Base-by-base conservation (phyloP, 2,329 filamentous ascomycete species). In the Monilinia polystroma region DNA sequence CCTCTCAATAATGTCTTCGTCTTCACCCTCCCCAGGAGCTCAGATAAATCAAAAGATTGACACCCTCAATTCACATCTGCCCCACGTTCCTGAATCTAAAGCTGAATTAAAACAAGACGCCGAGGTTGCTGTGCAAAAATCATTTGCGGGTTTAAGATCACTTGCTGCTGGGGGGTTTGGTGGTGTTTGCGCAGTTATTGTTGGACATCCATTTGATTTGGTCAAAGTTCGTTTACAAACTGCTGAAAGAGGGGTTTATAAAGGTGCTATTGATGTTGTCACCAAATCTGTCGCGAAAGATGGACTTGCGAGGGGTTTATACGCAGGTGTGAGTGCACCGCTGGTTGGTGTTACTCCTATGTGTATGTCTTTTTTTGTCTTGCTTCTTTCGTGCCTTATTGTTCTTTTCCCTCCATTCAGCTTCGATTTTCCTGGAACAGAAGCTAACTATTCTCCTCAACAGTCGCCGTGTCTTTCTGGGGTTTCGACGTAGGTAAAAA, bases 211-310 rank as follows among this genome's bases (percentile, higher is more conserved):
- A 12, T 99, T 99, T 77, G 95, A 99, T 78, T 84, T 99, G 73
- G 94, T 98, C 78, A 99, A 99, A 82, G 95, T 99, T 72, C 91
- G 95, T 68, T 82, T 99, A 78, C 95, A 99, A 83, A 99, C 95
- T 2, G 93, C 95, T 47, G 93, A 98, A 80, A 90, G 88, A 79
- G 95, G 95, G 59, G 91, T 97, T 47, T 99, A 99, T 81, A 90
- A 83, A 47, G 89, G 90, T 56, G 95, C 95, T 18, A 84, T 98
- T 75, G 95, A 99, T 80, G 94, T 97, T 1, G 93, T 98, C 70
- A 84, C 85, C 78, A 96, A 90, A 82, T 94, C 92, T 47, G 81
- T 99, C 68, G 93, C 93, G 38, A 86, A 90, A 69, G 94, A 98
- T 79, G 95, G 95, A 1, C 78, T 97, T 72, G 75, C 80, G 68